Evolutionary conservation across 2,329 filamentous ascomycete species (phyloP).

Genomic region (Cladosporium sp.): DNA sequence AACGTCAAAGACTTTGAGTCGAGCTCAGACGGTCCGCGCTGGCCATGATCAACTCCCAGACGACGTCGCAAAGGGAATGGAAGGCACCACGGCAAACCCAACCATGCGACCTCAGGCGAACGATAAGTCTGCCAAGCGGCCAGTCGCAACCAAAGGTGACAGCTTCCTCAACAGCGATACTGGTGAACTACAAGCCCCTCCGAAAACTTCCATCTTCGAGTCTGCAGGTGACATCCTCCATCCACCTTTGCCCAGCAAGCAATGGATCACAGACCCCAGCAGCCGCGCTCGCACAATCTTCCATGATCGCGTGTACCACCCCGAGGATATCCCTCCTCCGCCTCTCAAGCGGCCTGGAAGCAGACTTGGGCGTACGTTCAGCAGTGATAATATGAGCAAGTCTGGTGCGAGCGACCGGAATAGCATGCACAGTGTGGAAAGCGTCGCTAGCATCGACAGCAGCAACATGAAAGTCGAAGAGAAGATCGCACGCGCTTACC

Average conservation of each 20-base stretch:
- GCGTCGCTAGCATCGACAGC: conserved; percentile 49
- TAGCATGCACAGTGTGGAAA: conserved; percentile 49
- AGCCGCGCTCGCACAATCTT: conserved; percentile 85
- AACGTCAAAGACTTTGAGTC: conserved; percentile 32
- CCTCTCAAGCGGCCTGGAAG: conserved; percentile 43
- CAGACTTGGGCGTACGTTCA: conserved; percentile 31
- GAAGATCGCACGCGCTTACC: conserved; percentile 94
- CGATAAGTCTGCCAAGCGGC: conserved; percentile 31
- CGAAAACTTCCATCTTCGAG: conserved; percentile 89
- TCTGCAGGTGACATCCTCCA: conserved; percentile 88
- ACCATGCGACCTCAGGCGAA: conserved; percentile 23
- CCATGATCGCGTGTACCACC: conserved; percentile 92
- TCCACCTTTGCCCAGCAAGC: conserved; percentile 72
- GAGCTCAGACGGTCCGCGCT: conserved; percentile 66
- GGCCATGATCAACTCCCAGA: conserved; percentile 28
- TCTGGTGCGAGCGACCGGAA: conserved; percentile 29
- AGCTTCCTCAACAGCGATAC: conserved; percentile 41
- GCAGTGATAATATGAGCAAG: conserved; percentile 31
- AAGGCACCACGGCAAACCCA: conserved; percentile 24
- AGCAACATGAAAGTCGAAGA: conserved; percentile 87
- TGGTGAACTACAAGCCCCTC: conserved; percentile 54
- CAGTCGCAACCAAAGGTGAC: conserved; percentile 43
- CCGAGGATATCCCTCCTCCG: conserved; percentile 82
- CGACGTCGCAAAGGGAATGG: conserved; percentile 15
- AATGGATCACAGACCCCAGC: conserved; percentile 78